Conservation (phyloP, 176 grass and related monocot genomes). For the Lolium rigidum region DNA sequence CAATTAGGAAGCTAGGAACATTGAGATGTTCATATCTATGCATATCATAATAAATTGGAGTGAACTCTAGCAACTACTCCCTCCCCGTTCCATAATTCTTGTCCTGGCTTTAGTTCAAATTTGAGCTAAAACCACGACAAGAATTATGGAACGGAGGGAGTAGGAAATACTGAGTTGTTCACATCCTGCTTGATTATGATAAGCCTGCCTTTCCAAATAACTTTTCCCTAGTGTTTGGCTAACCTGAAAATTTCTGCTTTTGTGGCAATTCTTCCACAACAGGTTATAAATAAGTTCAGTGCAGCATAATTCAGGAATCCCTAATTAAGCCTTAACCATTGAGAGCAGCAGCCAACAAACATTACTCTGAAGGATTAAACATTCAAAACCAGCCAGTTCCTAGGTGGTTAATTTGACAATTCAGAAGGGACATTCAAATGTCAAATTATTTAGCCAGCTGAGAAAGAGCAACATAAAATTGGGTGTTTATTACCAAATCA, state of each 20-base stretch:
- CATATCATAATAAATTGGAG: not conserved
- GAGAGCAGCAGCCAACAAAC: not conserved
- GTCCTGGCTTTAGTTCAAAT: no score
- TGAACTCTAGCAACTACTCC: no score
- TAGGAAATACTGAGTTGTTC: no score
- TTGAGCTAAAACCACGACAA: no score
- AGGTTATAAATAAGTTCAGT: not conserved
- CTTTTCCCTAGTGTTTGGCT: not conserved
- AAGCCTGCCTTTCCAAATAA: not conserved
- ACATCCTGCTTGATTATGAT: not conserved
- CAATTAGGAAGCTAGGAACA: not conserved
- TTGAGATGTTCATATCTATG: not conserved
- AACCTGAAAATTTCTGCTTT: not conserved
- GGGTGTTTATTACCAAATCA: not conserved
- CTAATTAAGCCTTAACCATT: slow-evolving; percentile 3
- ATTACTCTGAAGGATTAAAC: not conserved
- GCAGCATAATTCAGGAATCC: not conserved
- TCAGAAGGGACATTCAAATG: not conserved
- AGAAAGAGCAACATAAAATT: not conserved
- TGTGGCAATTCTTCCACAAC: not conserved
- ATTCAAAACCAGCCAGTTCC: not conserved
- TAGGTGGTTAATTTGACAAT: not conserved
- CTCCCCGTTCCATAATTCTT: no score
- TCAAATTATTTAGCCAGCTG: no score
- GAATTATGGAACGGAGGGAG: no score